Base-by-base conservation (phyloP, 257 asterid genomes). In the Solanum raphanifolium region DNA sequence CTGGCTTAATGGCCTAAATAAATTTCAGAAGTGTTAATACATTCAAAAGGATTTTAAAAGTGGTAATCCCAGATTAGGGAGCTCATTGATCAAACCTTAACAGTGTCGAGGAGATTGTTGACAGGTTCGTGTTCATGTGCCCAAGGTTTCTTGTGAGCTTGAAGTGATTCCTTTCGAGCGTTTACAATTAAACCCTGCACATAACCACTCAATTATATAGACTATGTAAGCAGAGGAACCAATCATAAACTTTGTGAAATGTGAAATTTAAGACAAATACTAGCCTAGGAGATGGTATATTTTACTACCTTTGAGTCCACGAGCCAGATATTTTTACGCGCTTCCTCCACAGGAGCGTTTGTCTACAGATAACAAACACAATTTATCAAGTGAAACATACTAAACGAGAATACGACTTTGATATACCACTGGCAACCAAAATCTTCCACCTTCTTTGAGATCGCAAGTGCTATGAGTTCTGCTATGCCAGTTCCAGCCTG, bases 401-500 rank as follows among this genome's bases (percentile, higher is more conserved):
- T 29, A 86, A 79, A 41, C 16, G 7, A n/a, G 34, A 76, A 13
- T 76, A 1, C 20, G 23, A 43, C 18, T 39, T 39, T 76, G 23
- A 78, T 6, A n/a, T 1, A 38, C 11, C 34, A 75, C 3, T 23
- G 34, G 84, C 62, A 41, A 79, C n/a, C 60, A 41, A 25, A 79
- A 41, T 79, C 7, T 25, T 15, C 3, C 36, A 95, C 99, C 98
- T 94, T 93, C 89, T 94, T 95, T 18, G 98, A 95, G 52, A 96
- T 95, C 88, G 96, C 98, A 89, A 95, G 96, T 86, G 99, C 99
- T 87, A 97, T 95, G 83, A 97, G 98, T 90, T 97, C 98, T 10
- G 99, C 99, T 84, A 97, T 95, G 71, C 99, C 98, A 58, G 98
- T 97, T 86, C 99, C 99, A 88, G 99, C 99, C 98, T 97, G 95